Evolutionary conservation across 179 eudicot species (phyloP).

Genomic region (Beta corolliflora): DNA sequence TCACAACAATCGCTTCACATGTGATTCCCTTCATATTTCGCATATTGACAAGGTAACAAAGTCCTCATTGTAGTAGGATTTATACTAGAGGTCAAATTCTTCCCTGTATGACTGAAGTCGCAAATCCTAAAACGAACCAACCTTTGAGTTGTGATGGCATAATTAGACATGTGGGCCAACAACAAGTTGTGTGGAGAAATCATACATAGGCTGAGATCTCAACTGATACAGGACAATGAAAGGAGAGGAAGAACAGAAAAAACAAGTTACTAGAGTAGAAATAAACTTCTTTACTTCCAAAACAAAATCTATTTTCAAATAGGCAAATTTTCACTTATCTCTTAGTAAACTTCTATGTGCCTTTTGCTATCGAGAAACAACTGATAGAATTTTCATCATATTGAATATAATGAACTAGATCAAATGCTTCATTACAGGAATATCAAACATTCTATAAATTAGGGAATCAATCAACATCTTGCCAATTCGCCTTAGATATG

Average conservation of each 20-base stretch:
- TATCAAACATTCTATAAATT: not conserved
- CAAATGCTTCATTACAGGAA: not conserved
- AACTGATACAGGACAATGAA: too few relatives aligned
- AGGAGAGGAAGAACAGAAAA: not conserved
- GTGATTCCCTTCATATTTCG: not conserved
- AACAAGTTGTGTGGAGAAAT: too few relatives aligned
- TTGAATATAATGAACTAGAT: not conserved
- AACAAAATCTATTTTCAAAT: not conserved
- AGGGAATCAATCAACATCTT: not conserved
- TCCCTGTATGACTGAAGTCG: not conserved
- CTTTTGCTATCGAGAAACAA: too few relatives aligned
- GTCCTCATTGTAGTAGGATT: not conserved
- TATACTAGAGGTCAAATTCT: not conserved
- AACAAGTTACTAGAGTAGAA: not conserved
- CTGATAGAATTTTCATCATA: not conserved
- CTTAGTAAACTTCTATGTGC: not conserved
- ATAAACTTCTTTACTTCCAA: not conserved
- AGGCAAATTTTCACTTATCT: not conserved
- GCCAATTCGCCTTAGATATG: too few relatives aligned
- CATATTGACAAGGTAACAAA: not conserved
- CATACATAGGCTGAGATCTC: too few relatives aligned
- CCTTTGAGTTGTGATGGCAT: not conserved
- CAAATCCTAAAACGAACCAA: not conserved
- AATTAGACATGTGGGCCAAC: too few relatives aligned
- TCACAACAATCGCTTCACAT: not conserved